These are phyloP conservation scores for Puccinia hordei DNA, from an alignment of 1,284 basidiomycete genomes.

Conservation along the genomic window DNA sequence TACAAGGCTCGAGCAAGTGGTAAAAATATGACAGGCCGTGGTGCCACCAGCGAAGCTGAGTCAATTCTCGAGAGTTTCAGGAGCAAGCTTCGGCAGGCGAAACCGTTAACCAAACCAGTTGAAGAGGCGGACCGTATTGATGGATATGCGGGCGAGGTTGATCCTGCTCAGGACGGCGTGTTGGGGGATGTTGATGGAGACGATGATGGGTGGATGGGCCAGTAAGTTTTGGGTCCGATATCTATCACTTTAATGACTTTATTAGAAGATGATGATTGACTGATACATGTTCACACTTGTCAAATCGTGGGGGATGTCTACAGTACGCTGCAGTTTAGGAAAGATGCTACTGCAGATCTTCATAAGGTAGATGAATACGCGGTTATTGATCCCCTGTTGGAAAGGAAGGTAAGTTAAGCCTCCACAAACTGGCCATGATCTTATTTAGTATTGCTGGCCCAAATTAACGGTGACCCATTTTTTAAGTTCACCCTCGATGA, in stretches of 20 bases:
- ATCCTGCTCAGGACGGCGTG: constrained; percentile 40
- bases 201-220: constrained; percentile 48
- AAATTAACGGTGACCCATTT: neutral
- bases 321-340: constrained; percentile 41
- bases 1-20: constrained; percentile 25
- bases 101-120: constrained; percentile 8
- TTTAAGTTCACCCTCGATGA: constrained; percentile 38
- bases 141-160: constrained; percentile 48
- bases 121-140: constrained; percentile 27
- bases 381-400: constrained; percentile 44
- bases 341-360: constrained; percentile 46
- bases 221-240: constrained; percentile 12
- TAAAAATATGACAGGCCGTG: constrained; percentile 5
- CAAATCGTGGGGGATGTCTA: neutral
- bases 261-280: neutral
- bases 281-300: neutral
- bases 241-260: neutral
- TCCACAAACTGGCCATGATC: neutral
- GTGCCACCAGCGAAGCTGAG: neutral
- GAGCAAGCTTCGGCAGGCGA: constrained; percentile 33
- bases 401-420: constrained; percentile 38
- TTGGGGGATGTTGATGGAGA: constrained; percentile 48
- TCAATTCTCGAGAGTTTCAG: constrained; percentile 45
- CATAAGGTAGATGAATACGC: constrained; percentile 47
- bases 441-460: neutral